Evolutionary conservation across 352 stramenopile genomes (phyloP).

Genomic region (Phytophthora cactorum): DNA sequence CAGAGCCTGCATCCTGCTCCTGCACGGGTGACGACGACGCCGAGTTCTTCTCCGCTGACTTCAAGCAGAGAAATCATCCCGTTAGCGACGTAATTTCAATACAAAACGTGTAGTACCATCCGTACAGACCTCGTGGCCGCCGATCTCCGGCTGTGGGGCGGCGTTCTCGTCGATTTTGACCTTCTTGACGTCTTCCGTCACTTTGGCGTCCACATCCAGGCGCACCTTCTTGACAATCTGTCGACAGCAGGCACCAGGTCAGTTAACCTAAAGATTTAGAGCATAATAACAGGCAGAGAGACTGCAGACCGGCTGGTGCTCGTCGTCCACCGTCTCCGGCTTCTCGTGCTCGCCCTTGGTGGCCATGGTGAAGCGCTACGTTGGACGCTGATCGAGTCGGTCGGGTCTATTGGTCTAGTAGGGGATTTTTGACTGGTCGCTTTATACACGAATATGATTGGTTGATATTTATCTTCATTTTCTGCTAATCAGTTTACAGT

Average conservation of each 20-base stretch:
- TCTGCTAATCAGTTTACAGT: constrained; percentile 16
- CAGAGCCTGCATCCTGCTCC: constrained; percentile 10
- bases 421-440: constrained; percentile 36
- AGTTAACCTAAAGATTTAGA: not conserved
- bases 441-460: constrained; percentile 20
- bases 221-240: constrained; percentile 70
- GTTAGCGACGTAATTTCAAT: constrained; percentile 12
- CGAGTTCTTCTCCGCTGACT: constrained; percentile 19
- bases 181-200: constrained; percentile 58
- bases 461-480: constrained; percentile 2
- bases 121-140: constrained; percentile 28
- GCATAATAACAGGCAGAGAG: not conserved
- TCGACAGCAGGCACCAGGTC: not conserved
- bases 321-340: constrained; percentile 58
- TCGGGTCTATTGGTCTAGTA: constrained; percentile 10
- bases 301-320: constrained; percentile 58
- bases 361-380: constrained; percentile 48
- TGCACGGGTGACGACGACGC: constrained; percentile 17
- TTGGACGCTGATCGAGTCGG: constrained; percentile 1
- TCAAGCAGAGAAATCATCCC: not conserved
- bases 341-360: constrained; percentile 83
- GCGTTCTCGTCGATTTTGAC: constrained; percentile 47
- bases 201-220: constrained; percentile 53
- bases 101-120: not conserved
- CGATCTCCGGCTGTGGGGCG: constrained; percentile 30